phyloP scores from a whole-genome alignment of 352 stramenopile species.

The Pythium periplocum region DNA sequence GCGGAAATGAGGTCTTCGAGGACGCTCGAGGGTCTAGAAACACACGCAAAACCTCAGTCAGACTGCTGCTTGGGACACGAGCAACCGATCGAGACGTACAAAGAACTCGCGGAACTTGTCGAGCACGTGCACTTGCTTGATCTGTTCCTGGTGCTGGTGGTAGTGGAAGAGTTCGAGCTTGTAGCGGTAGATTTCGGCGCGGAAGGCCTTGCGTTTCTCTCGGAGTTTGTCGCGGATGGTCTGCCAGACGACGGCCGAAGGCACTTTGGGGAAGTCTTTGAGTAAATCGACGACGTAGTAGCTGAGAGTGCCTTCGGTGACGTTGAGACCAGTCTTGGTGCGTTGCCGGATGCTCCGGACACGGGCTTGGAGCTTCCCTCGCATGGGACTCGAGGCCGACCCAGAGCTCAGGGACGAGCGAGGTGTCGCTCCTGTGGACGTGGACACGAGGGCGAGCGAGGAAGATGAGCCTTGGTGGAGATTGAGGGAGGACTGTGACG shows the following conservation, averaged over 20 bases:
- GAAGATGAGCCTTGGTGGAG: too few species aligned
- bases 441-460: too few species aligned
- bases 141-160: constrained; percentile 44
- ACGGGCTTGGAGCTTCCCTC: constrained; percentile 23
- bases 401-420: too few species aligned
- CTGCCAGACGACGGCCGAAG: constrained; percentile 30
- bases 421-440: too few species aligned
- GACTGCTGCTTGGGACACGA: too few species aligned
- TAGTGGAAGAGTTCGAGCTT: constrained; percentile 50
- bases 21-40: constrained; percentile 34
- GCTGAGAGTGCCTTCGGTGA: constrained; percentile 33
- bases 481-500: constrained; percentile 7
- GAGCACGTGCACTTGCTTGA: constrained; percentile 42
- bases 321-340: constrained; percentile 9
- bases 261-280: constrained; percentile 47
- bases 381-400: neutral
- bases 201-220: constrained; percentile 54
- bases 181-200: constrained; percentile 59
- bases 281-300: constrained; percentile 71
- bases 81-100: constrained; percentile 21
- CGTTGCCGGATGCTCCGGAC: constrained; percentile 27
- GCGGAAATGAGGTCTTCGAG: constrained; percentile 44
- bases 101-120: constrained; percentile 73
- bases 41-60: neutral
- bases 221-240: constrained; percentile 48